Base-by-base conservation (phyloP, 495 filamentous ascomycete genomes). In the Gamarada debralockiae region DNA sequence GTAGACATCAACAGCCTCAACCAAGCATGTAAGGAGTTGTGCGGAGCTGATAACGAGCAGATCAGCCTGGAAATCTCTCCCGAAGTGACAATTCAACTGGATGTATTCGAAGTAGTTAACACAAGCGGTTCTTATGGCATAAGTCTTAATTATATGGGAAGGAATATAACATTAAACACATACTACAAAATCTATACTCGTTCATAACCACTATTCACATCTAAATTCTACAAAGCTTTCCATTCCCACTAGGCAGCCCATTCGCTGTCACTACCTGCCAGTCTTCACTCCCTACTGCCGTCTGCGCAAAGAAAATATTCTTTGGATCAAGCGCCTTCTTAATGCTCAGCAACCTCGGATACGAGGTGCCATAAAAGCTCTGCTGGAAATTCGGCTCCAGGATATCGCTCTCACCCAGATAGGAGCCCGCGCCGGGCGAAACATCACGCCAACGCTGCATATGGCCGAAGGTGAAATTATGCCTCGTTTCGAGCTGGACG, bases 271-370 rank as follows among this genome's bases (percentile, higher is more conserved):
- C 2, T 0, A 49, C 44, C 12, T 49, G 13, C 81, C 81, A 85
- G n/a, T 67, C 67, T 41, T 86, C 84, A 53, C 78, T 81, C 1
- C 83, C 83, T 2, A 87, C 83, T 8, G 75, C 82, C 2, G 75
- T 78, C 15, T 56, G 64, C 23, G 74, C 82, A 65, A 79, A 87
- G 42, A 87, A 78, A 2, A 86, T 59, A 41, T 75, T 70, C 8
- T 70, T 43, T 2, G 82, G 81, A 64, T 89, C 83, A 14, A 78
- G 72, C 50, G 71, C 66, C 43, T 71, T 61, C 63, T 83, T 82
- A 55, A 82, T 75, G 24, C 39, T 23, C 9, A 66, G 45, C 50
- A 81, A 62, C 13, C 71, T 63, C 6, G 59, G 52, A 61, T 82
- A 82, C 31, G 77, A 71, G 0, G 58, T 41, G 3, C 80, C 80